phyloP scores from a whole-genome alignment of 2,329 filamentous ascomycete species.

The Hymenoscyphus albidus region DNA sequence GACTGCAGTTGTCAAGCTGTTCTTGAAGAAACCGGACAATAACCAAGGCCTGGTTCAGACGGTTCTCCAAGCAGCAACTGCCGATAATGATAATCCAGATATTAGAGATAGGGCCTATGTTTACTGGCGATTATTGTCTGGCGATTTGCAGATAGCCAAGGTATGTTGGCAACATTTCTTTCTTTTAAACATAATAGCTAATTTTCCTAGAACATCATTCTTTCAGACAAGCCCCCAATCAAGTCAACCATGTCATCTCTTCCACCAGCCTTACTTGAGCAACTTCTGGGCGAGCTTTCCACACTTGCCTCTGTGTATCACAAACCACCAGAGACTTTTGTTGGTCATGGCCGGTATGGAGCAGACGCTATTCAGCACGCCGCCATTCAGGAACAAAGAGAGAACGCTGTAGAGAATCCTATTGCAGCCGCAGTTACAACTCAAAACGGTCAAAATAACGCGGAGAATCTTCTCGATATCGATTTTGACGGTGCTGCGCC shows the following conservation, averaged over 20 bases:
- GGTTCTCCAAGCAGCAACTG: conserved; percentile 86
- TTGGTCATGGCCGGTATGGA: conserved; percentile 89
- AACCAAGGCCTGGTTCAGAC: conserved; percentile 90
- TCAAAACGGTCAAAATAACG: conserved; percentile 66
- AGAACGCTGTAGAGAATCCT: conserved; percentile 90
- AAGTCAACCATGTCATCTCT: conserved; percentile 89
- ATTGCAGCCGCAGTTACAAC: conserved; percentile 79
- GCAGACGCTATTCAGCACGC: conserved; percentile 92
- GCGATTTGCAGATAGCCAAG: conserved; percentile 86
- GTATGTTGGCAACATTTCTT: conserved; percentile 40
- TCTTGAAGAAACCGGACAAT: conserved; percentile 92
- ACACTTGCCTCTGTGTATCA: conserved; percentile 97
- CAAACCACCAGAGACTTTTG: conserved; percentile 96
- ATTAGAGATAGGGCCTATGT: conserved; percentile 96
- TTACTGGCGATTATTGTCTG: conserved; percentile 95
- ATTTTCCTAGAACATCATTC: conserved; percentile 66
- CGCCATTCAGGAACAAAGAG: conserved; percentile 91
- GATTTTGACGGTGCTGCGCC: conserved; percentile 92
- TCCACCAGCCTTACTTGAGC: conserved; percentile 77
- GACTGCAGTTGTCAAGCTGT: conserved; percentile 94
- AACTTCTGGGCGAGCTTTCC: conserved; percentile 86
- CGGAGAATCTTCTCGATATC: conserved; percentile 93
- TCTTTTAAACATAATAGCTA: conserved; percentile 21
- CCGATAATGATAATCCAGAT: conserved; percentile 95
- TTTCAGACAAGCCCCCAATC: conserved; percentile 92